Conservation (phyloP, 768 basidiomycete species). For the Leccinum subtestaceum region DNA sequence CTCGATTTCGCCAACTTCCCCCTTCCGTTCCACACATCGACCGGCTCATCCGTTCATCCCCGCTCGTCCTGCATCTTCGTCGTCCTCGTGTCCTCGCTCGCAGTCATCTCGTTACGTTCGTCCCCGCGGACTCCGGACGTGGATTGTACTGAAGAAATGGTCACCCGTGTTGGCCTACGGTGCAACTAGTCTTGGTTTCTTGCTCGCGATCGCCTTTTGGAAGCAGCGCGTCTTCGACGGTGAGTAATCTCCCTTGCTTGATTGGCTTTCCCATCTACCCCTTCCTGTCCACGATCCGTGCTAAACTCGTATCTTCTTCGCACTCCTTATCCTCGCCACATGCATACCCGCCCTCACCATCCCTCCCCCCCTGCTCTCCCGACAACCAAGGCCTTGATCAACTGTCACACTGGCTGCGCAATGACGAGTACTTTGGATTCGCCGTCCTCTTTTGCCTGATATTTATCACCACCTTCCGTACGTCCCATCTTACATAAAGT, state of each 20-base stretch:
- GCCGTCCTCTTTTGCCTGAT: slow-evolving; percentile 78
- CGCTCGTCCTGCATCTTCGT: slow-evolving; percentile 15
- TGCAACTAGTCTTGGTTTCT: slow-evolving; percentile 71
- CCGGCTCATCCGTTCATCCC: slow-evolving; percentile 22
- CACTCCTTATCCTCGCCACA: not conserved
- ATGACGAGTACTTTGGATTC: slow-evolving; percentile 70
- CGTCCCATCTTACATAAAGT: slow-evolving; percentile 30
- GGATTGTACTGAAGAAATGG: slow-evolving; percentile 67
- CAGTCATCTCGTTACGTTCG: slow-evolving; percentile 37
- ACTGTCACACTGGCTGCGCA: slow-evolving; percentile 74
- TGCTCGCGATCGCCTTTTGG: slow-evolving; percentile 82
- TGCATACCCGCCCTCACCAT: not conserved
- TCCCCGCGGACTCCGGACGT: slow-evolving; percentile 51
- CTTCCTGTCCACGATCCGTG: not conserved
- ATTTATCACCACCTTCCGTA: slow-evolving; percentile 85
- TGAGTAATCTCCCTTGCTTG: slow-evolving; percentile 37
- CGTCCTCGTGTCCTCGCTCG: slow-evolving; percentile 16
- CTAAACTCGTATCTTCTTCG: slow-evolving; percentile 3
- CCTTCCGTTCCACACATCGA: slow-evolving; percentile 14
- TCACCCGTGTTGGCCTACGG: slow-evolving; percentile 75
- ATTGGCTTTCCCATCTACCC: slow-evolving; percentile 1
- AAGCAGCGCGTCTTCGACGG: slow-evolving; percentile 78
- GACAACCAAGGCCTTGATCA: slow-evolving; percentile 68
- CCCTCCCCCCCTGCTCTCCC: not conserved
- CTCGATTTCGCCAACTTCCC: slow-evolving; percentile 11